These are phyloP conservation scores for Clitocybe nebularis DNA, from an alignment of 1,284 basidiomycete species.

Conservation along the genomic window DNA sequence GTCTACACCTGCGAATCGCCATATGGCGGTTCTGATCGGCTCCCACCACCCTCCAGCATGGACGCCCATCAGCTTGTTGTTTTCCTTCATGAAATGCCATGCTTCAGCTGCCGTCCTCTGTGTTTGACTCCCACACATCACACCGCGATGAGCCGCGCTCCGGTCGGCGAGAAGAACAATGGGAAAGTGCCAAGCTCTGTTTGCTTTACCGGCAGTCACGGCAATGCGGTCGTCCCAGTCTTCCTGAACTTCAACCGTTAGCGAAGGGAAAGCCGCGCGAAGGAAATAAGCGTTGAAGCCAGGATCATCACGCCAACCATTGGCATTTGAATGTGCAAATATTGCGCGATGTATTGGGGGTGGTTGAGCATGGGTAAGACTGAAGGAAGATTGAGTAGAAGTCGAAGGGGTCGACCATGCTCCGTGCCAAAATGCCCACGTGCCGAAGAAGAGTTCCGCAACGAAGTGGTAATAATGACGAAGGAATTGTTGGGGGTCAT, in stretches of 20 bases:
- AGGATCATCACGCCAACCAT: constrained; percentile 71
- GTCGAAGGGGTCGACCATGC: constrained; percentile 27
- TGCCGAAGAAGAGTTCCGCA: constrained; percentile 71
- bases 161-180: constrained; percentile 66
- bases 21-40: constrained; percentile 54
- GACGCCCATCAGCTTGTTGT: constrained; percentile 28
- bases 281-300: constrained; percentile 73
- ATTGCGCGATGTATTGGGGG: constrained; percentile 65
- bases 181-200: constrained; percentile 46
- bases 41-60: constrained; percentile 64
- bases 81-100: constrained; percentile 44
- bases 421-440: constrained; percentile 70
- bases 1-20: constrained; percentile 57
- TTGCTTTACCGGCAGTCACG: constrained; percentile 26
- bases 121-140: constrained; percentile 53
- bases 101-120: constrained; percentile 70
- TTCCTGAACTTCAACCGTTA: constrained; percentile 60
- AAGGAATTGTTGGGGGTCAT: constrained; percentile 70
- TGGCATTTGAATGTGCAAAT: constrained; percentile 53
- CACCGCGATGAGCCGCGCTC: constrained; percentile 68
- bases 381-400: constrained; percentile 4
- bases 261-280: constrained; percentile 71
- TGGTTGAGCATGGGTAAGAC: constrained; percentile 25
- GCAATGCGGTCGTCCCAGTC: constrained; percentile 67
- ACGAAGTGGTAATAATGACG: constrained; percentile 83